Base-by-base conservation (phyloP, 768 basidiomycete genomes). In the Termitomyces titanicus region DNA sequence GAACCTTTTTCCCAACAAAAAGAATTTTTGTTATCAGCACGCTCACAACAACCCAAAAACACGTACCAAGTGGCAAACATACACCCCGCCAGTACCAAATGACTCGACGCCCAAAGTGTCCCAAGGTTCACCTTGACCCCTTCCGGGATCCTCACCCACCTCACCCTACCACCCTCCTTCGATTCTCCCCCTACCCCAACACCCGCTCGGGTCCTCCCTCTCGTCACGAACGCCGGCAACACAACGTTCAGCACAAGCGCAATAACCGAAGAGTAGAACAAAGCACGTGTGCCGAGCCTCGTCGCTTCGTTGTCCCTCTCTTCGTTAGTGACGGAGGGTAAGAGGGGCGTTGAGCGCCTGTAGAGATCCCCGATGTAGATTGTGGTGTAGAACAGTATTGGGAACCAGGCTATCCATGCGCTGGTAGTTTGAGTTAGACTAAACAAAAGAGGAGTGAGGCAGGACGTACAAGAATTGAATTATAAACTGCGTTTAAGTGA, bases 331-430 rank as follows among this genome's bases (percentile, higher is more conserved):
- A 71, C 57, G 2, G 60, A 29, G 18, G 56, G 25, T 15, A 63
- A 50, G 20, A 58, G 54, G 18, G 72, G 66, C 1, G 73, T 77
- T 9, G 76, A 61, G 3, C 72, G 75, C 57, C 85, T 89, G 75
- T 97, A 84, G 11, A 96, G 78, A 62, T 96, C 95, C 11, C 91
- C 90, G 51, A 97, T 79, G 71, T 94, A 98, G 24, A 92, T 74
- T 1, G 89, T 88, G 3, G 86, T 88, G 73, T 93, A 95, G 71
- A 95, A 94, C 1, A 96, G 76, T 24, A 94, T 72, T 0, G 95
- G 94, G 64, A 96, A 97, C 96, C 96, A 98, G 8, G 83, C 89
- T 56, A 94, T 77, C 85, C 85, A 95, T 12, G 85, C 80, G 57
- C 91, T 92, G 53, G 11, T 15, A 17, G 25, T 42, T 44, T 1